Base-by-base conservation (phyloP, 1,284 basidiomycete genomes). In the Psilocybe mexicana region DNA sequence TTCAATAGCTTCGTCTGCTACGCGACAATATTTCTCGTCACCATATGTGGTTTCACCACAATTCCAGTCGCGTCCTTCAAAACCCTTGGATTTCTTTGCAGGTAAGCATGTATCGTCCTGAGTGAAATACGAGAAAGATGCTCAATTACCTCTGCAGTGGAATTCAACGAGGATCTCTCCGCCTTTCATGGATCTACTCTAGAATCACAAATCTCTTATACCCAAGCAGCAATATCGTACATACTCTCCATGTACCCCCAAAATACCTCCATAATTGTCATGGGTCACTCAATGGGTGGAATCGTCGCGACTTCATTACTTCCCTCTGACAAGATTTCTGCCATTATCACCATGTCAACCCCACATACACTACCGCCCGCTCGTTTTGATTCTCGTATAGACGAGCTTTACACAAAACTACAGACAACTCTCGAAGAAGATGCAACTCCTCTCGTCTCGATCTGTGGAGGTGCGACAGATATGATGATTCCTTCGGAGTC, bases 241-340 rank as follows among this genome's bases (percentile, higher is more conserved):
- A 89, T 99, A 53, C 82, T 94, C 33, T 85, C 85, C 0, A 75
- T 85, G 28, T 98, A 98, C 69, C 85, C 84, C 0, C 62, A 76
- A 1, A 70, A 77, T 36, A 91, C 85, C 0, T 67, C 75, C 30
- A 85, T 98, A 48, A 84, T 91, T 35, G 71, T 99, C 56, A 77
- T 98, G 65, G 96, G 91, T 0, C 96, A 99, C 70, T 98, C 96
- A 11, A 99, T 99, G 97, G 97, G 97, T n/a, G 97, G 97, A 2
- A 78, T 98, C 44, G 94, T 96, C 5, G 94, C 93, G 6, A 86
- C 87, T 0, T 81, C 88, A 2, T 79, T 91, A 10, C 80, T 94
- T 12, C 83, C 86, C 1, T 82, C 84, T 7, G 64, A 70, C 6
- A 71, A 83, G 52, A 83, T 99, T 44, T 87, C 92, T 18, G 84